Evolutionary conservation across 495 filamentous ascomycete genomes (phyloP).

Genomic region (Penicillium silybi): DNA sequence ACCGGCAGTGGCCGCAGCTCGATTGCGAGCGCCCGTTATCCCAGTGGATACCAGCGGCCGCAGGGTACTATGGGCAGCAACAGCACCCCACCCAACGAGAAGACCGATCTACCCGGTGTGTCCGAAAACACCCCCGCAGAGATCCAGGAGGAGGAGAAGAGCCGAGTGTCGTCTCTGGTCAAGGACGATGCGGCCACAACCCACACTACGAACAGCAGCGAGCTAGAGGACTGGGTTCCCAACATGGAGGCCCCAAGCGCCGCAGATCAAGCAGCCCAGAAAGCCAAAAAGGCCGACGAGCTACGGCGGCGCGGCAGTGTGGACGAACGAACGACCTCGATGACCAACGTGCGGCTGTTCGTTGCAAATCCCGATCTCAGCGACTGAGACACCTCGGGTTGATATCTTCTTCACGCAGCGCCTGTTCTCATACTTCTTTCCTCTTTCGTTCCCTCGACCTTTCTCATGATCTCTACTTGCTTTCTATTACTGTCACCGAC

Average conservation of each 20-base stretch:
- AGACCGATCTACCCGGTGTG: conserved; percentile 45
- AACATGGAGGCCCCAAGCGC: conserved; percentile 47
- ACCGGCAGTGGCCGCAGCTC: conserved; percentile 79
- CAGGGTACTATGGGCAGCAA: conserved; percentile 64
- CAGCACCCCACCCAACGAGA: conserved; percentile 60
- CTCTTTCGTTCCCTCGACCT: conserved; percentile 11
- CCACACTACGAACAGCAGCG: conserved; percentile 34
- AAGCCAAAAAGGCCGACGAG: conserved; percentile 69
- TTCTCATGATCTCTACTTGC: conserved; percentile 12
- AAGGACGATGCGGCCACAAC: conserved; percentile 45
- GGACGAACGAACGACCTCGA: conserved; percentile 80
- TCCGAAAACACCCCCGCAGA: conserved; percentile 51
- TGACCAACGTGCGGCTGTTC: conserved; percentile 81
- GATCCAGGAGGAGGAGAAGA: conserved; percentile 33
- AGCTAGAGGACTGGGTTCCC: conserved; percentile 52
- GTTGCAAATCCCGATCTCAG: conserved; percentile 90
- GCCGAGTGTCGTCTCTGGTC: conserved; percentile 34
- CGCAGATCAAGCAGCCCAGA: conserved; percentile 50
- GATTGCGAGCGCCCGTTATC: conserved; percentile 62
- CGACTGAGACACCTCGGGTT: conserved; percentile 41
- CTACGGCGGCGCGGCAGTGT: conserved; percentile 83
- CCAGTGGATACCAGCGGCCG: conserved; percentile 48
- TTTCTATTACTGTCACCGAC: conserved; percentile 7
- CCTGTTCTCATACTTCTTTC: conserved; percentile 3
- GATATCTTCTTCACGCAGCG: conserved; percentile 14